Percentiles rank a stretch among this genome's conserved stretches.
phyloP scores from a whole-genome alignment of 495 filamentous ascomycete species.

The Podospora appendiculata region DNA sequence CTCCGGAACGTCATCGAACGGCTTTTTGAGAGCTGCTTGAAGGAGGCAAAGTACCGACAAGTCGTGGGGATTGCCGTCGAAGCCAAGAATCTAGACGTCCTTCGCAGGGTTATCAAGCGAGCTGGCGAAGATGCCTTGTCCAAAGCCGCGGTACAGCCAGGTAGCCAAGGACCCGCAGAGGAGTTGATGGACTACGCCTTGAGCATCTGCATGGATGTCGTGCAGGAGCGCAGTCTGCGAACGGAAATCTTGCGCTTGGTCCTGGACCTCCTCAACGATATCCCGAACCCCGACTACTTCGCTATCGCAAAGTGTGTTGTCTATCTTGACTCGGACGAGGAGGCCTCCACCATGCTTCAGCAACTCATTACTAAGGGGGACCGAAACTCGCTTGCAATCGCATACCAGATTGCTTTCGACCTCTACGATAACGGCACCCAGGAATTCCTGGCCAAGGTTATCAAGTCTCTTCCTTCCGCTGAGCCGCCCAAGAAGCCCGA shows the following conservation, averaged over 20 bases:
- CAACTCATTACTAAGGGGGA: conserved; percentile 77
- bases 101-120: conserved; percentile 76
- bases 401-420: conserved; percentile 97
- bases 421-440: conserved; percentile 97
- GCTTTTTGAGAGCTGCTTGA: conserved; percentile 85
- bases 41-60: conserved; percentile 81
- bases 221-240: conserved; percentile 85
- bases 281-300: conserved; percentile 90
- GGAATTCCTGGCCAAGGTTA: conserved; percentile 88
- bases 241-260: conserved; percentile 76
- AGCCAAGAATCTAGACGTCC: conserved; percentile 83
- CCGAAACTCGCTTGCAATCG: conserved; percentile 66
- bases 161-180: conserved; percentile 58
- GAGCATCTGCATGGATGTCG: conserved; percentile 94
- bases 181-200: conserved; percentile 96
- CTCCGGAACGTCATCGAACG: conserved; percentile 77
- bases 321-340: conserved; percentile 83
- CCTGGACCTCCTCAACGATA: conserved; percentile 79
- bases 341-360: conserved; percentile 80
- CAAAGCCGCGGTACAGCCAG: conserved; percentile 40
- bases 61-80: conserved; percentile 99
- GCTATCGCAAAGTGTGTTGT: conserved; percentile 98
- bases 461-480: conserved; percentile 61
- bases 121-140: conserved; percentile 70
- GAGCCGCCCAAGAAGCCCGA: conserved; percentile 47